Evolutionary conservation across 495 filamentous ascomycete species (phyloP).

Genomic region (Baudoinia panamericana): DNA sequence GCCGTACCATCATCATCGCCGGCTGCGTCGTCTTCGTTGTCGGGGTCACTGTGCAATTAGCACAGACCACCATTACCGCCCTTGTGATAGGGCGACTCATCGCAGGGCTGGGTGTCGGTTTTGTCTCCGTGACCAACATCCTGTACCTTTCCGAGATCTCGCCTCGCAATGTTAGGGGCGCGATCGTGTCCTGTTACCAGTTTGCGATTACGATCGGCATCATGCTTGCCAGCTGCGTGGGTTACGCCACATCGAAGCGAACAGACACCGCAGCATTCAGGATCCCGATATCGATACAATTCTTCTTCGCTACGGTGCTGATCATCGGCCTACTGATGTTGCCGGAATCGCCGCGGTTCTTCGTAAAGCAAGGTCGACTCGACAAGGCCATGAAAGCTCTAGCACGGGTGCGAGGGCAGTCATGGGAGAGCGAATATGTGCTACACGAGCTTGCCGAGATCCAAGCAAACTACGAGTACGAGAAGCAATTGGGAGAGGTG

Average conservation of each 20-base stretch:
- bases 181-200: constrained; percentile 56
- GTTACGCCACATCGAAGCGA: constrained; percentile 51
- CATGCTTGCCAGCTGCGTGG: constrained; percentile 57
- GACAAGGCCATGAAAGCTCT: constrained; percentile 40
- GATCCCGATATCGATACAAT: constrained; percentile 56
- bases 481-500: constrained; percentile 30
- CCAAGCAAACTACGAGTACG: constrained; percentile 54
- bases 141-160: constrained; percentile 60
- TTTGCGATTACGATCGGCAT: constrained; percentile 63
- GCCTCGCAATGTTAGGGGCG: constrained; percentile 53
- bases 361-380: constrained; percentile 28
- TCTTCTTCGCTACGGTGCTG: constrained; percentile 54
- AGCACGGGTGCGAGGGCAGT: constrained; percentile 38
- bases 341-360: constrained; percentile 34
- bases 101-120: constrained; percentile 61
- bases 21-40: constrained; percentile 52
- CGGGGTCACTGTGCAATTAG: constrained; percentile 51
- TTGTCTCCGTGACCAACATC: constrained; percentile 61
- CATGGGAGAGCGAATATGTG: constrained; percentile 50
- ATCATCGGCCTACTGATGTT: constrained; percentile 44
- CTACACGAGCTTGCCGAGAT: constrained; percentile 60
- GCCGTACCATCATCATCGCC: constrained; percentile 52
- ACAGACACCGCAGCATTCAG: constrained; percentile 53
- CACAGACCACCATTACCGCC: constrained; percentile 35
- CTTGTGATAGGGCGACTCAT: constrained; percentile 59